Conservation (phyloP, 2,329 filamentous ascomycete genomes). For the Diplodia sapinea region DNA sequence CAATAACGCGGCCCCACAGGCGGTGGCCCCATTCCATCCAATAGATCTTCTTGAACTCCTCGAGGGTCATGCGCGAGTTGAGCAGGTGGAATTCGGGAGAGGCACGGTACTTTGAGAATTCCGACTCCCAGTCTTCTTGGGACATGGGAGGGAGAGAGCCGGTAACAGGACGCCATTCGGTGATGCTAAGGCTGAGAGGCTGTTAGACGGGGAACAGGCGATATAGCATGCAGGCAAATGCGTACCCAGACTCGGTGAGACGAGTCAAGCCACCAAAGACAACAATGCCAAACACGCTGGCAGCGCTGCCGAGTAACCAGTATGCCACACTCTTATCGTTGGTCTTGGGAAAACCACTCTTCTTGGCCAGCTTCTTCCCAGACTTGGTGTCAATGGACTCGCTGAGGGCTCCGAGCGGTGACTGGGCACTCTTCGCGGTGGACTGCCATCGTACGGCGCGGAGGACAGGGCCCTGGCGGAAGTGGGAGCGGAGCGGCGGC, state of each 20-base stretch:
- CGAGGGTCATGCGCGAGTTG: slow-evolving; percentile 89
- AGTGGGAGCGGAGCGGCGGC: slow-evolving; percentile 31
- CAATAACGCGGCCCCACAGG: slow-evolving; percentile 91
- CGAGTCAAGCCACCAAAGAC: slow-evolving; percentile 92
- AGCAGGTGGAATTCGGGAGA: slow-evolving; percentile 92
- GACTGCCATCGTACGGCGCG: slow-evolving; percentile 45
- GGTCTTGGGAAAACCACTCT: slow-evolving; percentile 60
- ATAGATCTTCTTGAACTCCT: slow-evolving; percentile 98
- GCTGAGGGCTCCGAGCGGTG: slow-evolving; percentile 25
- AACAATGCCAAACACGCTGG: slow-evolving; percentile 95
- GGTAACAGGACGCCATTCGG: slow-evolving; percentile 97
- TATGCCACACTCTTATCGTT: slow-evolving; percentile 81
- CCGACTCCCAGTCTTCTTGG: slow-evolving; percentile 82
- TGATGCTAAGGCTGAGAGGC: slow-evolving; percentile 80
- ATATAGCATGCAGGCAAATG: not conserved
- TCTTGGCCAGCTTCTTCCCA: not conserved
- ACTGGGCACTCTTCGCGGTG: slow-evolving; percentile 35
- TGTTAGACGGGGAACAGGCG: slow-evolving; percentile 34
- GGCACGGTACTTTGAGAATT: slow-evolving; percentile 89
- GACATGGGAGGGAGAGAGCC: slow-evolving; percentile 85
- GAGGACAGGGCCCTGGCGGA: slow-evolving; percentile 35
- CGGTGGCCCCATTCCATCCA: slow-evolving; percentile 99
- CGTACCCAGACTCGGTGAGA: slow-evolving; percentile 93
- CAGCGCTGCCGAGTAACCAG: slow-evolving; percentile 90
- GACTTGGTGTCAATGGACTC: slow-evolving; percentile 20